phyloP scores from a whole-genome alignment of 1,139 yeast genomes.

The Hansenula sp. region DNA sequence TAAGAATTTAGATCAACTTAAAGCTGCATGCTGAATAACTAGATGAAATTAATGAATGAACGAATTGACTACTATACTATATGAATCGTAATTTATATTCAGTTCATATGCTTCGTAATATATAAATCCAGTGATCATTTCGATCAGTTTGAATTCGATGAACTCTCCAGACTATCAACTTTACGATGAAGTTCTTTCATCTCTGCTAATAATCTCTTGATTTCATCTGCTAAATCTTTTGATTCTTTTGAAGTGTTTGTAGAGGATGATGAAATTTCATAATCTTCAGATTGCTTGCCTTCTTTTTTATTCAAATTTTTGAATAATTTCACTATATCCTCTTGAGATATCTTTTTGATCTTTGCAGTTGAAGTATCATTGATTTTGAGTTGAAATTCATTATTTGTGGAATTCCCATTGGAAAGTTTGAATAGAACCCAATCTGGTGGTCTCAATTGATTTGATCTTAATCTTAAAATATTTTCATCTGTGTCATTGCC shows the following conservation, averaged over 20 bases:
- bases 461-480: conserved; percentile 9
- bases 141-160: not conserved
- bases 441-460: conserved; percentile 21
- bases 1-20: not conserved
- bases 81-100: not conserved
- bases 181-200: not conserved
- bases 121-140: too few species aligned
- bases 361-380: conserved; percentile 10
- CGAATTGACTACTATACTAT: too few species aligned
- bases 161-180: not conserved
- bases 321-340: not conserved
- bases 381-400: conserved; percentile 11
- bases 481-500: not conserved
- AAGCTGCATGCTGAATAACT: too few species aligned
- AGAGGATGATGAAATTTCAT: not conserved
- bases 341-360: conserved; percentile 4
- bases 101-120: not conserved
- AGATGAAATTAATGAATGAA: not conserved
- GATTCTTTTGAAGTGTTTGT: not conserved
- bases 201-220: not conserved
- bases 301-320: not conserved
- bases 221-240: not conserved
- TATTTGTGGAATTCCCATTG: conserved; percentile 4
- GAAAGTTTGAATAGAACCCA: conserved; percentile 21
- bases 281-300: not conserved